Conservation (phyloP, 2,329 filamentous ascomycete genomes). For the Fusarium brevicatenulatum region DNA sequence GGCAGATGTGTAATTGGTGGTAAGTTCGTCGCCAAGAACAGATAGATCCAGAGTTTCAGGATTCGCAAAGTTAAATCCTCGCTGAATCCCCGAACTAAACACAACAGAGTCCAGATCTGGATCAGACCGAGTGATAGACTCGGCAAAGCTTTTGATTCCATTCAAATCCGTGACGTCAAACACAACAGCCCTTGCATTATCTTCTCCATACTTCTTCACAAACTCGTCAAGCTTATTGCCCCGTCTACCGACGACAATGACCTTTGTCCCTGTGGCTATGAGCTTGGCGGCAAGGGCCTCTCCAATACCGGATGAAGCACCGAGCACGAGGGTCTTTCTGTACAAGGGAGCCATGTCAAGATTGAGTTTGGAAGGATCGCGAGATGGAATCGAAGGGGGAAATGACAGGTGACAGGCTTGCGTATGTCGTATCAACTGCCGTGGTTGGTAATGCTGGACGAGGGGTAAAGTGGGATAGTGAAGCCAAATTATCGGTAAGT, state of each 20-base stretch:
- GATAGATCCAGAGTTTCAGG: constrained; percentile 44
- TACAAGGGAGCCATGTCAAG: constrained; percentile 42
- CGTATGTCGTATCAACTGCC: neutral
- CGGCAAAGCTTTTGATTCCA: constrained; percentile 43
- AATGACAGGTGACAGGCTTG: neutral
- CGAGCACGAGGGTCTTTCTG: constrained; percentile 55
- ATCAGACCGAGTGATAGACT: constrained; percentile 17
- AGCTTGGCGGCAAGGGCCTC: constrained; percentile 51
- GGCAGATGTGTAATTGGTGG: constrained; percentile 43
- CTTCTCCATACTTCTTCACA: constrained; percentile 54
- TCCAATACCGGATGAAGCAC: constrained; percentile 46
- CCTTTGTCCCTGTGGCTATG: constrained; percentile 53
- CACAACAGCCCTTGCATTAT: constrained; percentile 49
- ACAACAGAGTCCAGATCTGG: constrained; percentile 58
- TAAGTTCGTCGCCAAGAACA: constrained; percentile 42
- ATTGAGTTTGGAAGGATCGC: constrained; percentile 7
- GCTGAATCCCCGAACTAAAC: constrained; percentile 67
- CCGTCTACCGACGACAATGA: constrained; percentile 60
- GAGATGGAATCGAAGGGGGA: neutral
- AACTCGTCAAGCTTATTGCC: constrained; percentile 61
- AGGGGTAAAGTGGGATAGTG: constrained; percentile 11
- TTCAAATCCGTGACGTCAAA: constrained; percentile 58
- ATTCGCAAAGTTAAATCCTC: constrained; percentile 47
- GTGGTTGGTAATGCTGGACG: neutral
- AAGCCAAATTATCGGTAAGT: neutral